Conservation (phyloP, 495 filamentous ascomycete genomes). For the Lasiosphaeria ovina region DNA sequence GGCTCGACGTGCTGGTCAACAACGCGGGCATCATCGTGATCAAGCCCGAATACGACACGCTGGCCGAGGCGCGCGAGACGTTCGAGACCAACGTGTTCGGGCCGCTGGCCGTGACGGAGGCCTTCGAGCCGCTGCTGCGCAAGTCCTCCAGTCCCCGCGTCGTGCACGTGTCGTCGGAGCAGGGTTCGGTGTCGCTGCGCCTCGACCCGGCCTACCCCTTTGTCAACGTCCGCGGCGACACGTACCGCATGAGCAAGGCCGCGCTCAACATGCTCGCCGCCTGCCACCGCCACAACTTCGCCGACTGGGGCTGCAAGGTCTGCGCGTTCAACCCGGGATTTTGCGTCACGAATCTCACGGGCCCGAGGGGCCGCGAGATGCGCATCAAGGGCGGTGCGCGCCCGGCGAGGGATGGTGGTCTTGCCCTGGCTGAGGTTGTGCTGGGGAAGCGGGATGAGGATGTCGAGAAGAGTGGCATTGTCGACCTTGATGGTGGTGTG, state of each 20-base stretch:
- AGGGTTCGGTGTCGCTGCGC: conserved; percentile 29
- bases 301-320: conserved; percentile 55
- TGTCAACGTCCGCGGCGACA: conserved; percentile 22
- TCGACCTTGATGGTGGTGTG: conserved; percentile 33
- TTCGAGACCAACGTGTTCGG: conserved; percentile 53
- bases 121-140: conserved; percentile 46
- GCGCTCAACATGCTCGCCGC: conserved; percentile 63
- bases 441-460: conserved; percentile 42
- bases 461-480: conserved; percentile 38
- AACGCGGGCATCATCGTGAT: conserved; percentile 43
- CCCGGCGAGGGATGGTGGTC: conserved; percentile 37
- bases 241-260: conserved; percentile 57
- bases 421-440: conserved; percentile 38
- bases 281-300: conserved; percentile 49
- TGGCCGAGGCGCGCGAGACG: conserved; percentile 30
- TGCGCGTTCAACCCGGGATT: conserved; percentile 52
- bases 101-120: conserved; percentile 43
- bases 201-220: conserved; percentile 25
- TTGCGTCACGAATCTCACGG: conserved; percentile 49
- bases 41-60: conserved; percentile 19
- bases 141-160: conserved; percentile 43
- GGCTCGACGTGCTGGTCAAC: conserved; percentile 49
- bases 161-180: conserved; percentile 43
- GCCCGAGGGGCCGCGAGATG: conserved; percentile 31
- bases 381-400: conserved; percentile 27